These are phyloP conservation scores for Danielozyma ontarioensis DNA, from an alignment of 805 yeast species.

Conservation along the genomic window DNA sequence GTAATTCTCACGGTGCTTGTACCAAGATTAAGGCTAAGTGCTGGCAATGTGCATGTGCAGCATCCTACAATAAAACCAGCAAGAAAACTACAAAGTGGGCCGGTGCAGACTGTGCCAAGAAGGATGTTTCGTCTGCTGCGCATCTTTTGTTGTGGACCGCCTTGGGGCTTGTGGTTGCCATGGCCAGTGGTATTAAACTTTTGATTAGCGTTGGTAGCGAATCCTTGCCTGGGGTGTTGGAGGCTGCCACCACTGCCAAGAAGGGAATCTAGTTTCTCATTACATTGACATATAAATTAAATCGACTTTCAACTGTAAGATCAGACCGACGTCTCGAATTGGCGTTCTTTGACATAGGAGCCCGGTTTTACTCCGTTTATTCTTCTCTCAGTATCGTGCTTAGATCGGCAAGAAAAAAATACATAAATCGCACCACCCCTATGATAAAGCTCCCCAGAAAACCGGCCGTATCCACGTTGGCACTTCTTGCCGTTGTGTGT, in stretches of 20 bases:
- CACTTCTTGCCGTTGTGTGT: conserved; percentile 18
- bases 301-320: too few relatives aligned
- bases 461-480: conserved; percentile 22
- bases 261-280: conserved; percentile 18
- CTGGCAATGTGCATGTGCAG: conserved; percentile 48
- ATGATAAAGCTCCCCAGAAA: conserved; percentile 20
- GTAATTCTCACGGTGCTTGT: conserved; percentile 54
- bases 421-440: too few relatives aligned
- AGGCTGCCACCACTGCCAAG: conserved; percentile 48
- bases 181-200: conserved; percentile 50
- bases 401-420: too few relatives aligned
- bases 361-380: too few relatives aligned
- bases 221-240: conserved; percentile 64
- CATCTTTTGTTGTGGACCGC: conserved; percentile 67
- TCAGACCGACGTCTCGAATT: too few relatives aligned
- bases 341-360: too few relatives aligned
- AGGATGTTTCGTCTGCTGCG: conserved; percentile 61
- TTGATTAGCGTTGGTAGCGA: conserved; percentile 52
- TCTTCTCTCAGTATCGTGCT: too few relatives aligned
- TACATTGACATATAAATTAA: too few relatives aligned
- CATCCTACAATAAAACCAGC: conserved; percentile 36
- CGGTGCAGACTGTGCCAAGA: conserved; percentile 59
- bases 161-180: conserved; percentile 40
- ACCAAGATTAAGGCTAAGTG: conserved; percentile 30
- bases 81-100: conserved; percentile 50